These are phyloP conservation scores for Setomelanomma holmii DNA, from an alignment of 2,329 filamentous ascomycete species.

Conservation along the genomic window DNA sequence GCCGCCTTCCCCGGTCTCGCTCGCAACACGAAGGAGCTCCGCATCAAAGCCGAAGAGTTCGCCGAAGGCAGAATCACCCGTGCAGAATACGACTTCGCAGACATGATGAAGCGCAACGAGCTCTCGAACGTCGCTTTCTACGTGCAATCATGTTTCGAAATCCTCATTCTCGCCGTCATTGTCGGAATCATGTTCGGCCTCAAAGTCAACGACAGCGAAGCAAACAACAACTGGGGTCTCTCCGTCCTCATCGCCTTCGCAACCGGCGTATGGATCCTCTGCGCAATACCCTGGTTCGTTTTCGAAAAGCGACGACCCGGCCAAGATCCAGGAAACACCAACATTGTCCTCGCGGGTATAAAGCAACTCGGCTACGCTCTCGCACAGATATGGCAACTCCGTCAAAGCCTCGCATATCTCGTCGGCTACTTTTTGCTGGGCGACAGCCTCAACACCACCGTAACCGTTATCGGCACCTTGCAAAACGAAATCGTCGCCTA, in stretches of 20 bases:
- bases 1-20: slow-evolving; percentile 67
- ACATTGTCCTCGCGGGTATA: slow-evolving; percentile 64
- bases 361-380: slow-evolving; percentile 65
- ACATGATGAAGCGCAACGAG: slow-evolving; percentile 65
- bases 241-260: slow-evolving; percentile 71
- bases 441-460: slow-evolving; percentile 74
- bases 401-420: slow-evolving; percentile 71
- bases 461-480: slow-evolving; percentile 70
- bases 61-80: slow-evolving; percentile 61
- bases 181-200: slow-evolving; percentile 60
- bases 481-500: slow-evolving; percentile 72
- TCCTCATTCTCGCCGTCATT: slow-evolving; percentile 51
- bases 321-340: slow-evolving; percentile 58
- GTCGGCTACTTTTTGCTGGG: slow-evolving; percentile 70
- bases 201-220: slow-evolving; percentile 64
- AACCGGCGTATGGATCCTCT: slow-evolving; percentile 68
- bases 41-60: slow-evolving; percentile 58
- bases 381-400: slow-evolving; percentile 67
- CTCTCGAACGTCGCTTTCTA: slow-evolving; percentile 71
- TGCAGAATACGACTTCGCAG: slow-evolving; percentile 63
- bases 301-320: slow-evolving; percentile 70
- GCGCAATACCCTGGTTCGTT: slow-evolving; percentile 72
- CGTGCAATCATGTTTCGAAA: slow-evolving; percentile 67
- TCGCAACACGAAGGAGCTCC: slow-evolving; percentile 60
- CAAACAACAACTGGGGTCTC: slow-evolving; percentile 71